These are phyloP conservation scores for Rugonectria rugulosa DNA, from an alignment of 2,329 filamentous ascomycete genomes.

Conservation along the genomic window DNA sequence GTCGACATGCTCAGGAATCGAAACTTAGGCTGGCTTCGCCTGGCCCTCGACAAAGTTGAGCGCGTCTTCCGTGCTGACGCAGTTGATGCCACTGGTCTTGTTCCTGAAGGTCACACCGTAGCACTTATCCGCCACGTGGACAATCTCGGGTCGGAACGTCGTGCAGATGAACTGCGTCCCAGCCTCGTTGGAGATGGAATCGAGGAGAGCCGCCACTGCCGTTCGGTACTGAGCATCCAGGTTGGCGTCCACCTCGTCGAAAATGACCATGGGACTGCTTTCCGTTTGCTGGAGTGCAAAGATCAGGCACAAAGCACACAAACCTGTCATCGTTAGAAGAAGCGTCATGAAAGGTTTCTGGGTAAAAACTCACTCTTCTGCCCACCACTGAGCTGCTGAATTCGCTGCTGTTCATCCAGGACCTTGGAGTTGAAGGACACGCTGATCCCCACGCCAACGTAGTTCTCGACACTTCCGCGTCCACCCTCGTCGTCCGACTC, in stretches of 20 bases:
- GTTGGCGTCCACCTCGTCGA: conserved; percentile 98
- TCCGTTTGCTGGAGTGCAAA: conserved; percentile 99
- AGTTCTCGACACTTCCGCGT: conserved; percentile 85
- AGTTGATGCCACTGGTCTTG: conserved; percentile 94
- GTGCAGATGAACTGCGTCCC: conserved; percentile 94
- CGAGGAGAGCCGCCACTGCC: conserved; percentile 87
- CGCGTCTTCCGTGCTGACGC: conserved; percentile 85
- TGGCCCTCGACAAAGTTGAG: conserved; percentile 95
- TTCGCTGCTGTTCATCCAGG: conserved; percentile 92
- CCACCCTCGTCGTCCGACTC: conserved; percentile 73
- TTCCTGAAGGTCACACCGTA: conserved; percentile 94
- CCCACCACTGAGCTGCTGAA: conserved; percentile 95
- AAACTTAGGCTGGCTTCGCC: conserved; percentile 44
- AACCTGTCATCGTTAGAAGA: conserved; percentile 59
- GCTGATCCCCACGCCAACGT: conserved; percentile 93
- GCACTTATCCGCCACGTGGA: conserved; percentile 94
- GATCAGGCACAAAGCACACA: conserved; percentile 95
- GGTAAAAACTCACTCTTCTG: conserved; percentile 82
- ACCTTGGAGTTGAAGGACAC: conserved; percentile 99
- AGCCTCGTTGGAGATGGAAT: conserved; percentile 74
- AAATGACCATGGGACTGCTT: conserved; percentile 97
- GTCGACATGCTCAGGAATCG: not conserved
- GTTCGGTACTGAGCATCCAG: conserved; percentile 97
- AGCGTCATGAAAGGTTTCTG: not conserved
- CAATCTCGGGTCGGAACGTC: conserved; percentile 96